Evolutionary conservation across 2,329 filamentous ascomycete species (phyloP).

Genomic region (Pseudopyrenochaeta lycopersici): DNA sequence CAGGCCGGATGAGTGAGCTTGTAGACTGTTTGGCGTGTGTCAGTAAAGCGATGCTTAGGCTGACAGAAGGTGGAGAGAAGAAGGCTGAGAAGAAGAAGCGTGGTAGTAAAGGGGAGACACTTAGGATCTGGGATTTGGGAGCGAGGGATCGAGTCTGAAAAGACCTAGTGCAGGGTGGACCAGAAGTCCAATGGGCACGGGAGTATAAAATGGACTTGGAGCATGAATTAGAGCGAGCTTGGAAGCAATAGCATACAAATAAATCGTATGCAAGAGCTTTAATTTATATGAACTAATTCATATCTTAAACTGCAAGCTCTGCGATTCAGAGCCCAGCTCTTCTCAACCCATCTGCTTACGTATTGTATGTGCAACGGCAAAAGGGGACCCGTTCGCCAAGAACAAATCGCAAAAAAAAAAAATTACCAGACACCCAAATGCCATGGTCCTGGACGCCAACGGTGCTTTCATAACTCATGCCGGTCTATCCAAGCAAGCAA

Average conservation of each 20-base stretch:
- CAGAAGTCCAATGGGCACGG: background rate
- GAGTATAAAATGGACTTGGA: background rate
- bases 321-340: no score
- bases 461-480: background rate
- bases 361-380: no score
- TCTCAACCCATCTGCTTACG: no score
- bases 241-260: background rate
- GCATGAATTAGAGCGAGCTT: background rate
- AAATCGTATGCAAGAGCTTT: background rate
- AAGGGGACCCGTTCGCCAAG: no score
- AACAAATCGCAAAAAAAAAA: no score
- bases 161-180: background rate
- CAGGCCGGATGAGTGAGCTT: slow-evolving; percentile 56
- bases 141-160: slow-evolving; percentile 23
- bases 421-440: no score
- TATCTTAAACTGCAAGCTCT: background rate
- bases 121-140: slow-evolving; percentile 55
- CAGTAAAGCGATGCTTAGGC: slow-evolving; percentile 73
- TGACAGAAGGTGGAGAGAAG: slow-evolving; percentile 51
- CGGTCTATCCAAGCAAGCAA: background rate
- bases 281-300: background rate
- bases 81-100: slow-evolving; percentile 53
- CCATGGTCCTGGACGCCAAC: background rate
- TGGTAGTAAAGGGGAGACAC: slow-evolving; percentile 52
- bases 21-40: slow-evolving; percentile 73